Conservation (phyloP, 129 eudicot species). For the Heracleum sosnowskyi region DNA sequence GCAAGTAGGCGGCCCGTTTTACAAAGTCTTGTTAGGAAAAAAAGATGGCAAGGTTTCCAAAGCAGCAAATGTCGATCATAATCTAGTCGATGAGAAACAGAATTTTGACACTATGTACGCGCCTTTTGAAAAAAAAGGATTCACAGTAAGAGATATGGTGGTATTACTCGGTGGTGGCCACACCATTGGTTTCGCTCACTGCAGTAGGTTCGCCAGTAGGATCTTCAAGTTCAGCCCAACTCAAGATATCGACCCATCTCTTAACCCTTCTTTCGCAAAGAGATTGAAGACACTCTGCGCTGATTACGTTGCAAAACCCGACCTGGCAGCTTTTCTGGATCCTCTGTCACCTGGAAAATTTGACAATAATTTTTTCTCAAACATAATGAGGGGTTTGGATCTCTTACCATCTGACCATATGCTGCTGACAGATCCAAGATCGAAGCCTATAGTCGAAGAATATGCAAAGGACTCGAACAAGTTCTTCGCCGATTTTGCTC, state of each 20-base stretch:
- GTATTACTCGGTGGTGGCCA: neutral
- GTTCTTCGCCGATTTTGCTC: neutral
- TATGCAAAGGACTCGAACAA: neutral
- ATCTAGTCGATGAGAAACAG: neutral
- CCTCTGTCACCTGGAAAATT: neutral
- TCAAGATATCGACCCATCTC: neutral
- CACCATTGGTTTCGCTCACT: conserved; percentile 4
- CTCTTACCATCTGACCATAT: neutral
- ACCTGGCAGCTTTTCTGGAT: neutral
- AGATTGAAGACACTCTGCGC: neutral
- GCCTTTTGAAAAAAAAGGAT: neutral
- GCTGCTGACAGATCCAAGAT: neutral
- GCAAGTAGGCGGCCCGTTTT: neutral
- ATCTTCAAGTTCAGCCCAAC: neutral
- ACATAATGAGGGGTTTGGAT: neutral
- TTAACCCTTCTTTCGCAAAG: neutral
- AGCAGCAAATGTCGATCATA: neutral
- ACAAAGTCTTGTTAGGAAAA: neutral
- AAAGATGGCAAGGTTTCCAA: neutral
- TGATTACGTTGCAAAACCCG: neutral
- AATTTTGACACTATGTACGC: neutral
- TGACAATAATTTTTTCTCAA: neutral
- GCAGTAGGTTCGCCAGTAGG: neutral
- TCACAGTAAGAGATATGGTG: neutral
- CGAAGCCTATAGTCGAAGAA: neutral